phyloP scores from a whole-genome alignment of 1,284 basidiomycete species.

The Boletellus dicymbophilus region DNA sequence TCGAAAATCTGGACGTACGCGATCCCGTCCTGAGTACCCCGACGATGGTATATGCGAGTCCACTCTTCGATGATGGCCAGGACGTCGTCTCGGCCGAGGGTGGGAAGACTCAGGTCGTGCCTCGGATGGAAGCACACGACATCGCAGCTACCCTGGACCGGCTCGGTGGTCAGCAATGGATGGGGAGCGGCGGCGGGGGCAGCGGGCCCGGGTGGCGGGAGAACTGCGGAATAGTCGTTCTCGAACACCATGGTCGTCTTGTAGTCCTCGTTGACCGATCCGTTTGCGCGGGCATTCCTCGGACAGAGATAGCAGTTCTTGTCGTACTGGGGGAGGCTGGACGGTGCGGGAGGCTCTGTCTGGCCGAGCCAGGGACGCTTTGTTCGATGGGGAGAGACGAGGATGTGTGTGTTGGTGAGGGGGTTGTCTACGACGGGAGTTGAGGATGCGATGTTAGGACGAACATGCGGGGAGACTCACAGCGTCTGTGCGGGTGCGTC shows the following conservation, averaged over 20 bases:
- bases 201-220: slow-evolving; percentile 56
- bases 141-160: slow-evolving; percentile 85
- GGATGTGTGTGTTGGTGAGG: slow-evolving; percentile 75
- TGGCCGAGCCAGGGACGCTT: slow-evolving; percentile 88
- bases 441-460: slow-evolving; percentile 5
- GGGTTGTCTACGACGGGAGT: slow-evolving; percentile 67
- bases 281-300: slow-evolving; percentile 81
- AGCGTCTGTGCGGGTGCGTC: slow-evolving; percentile 72
- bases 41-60: slow-evolving; percentile 64
- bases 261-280: slow-evolving; percentile 73
- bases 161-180: slow-evolving; percentile 68
- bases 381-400: slow-evolving; percentile 84
- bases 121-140: slow-evolving; percentile 90
- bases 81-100: slow-evolving; percentile 66
- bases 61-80: slow-evolving; percentile 76
- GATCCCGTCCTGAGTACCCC: slow-evolving; percentile 67
- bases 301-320: slow-evolving; percentile 90
- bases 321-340: slow-evolving; percentile 70
- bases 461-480: slow-evolving; percentile 43
- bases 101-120: slow-evolving; percentile 90
- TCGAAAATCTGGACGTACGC: slow-evolving; percentile 90
- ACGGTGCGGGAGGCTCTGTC: slow-evolving; percentile 63
- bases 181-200: slow-evolving; percentile 50
- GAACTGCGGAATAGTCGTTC: slow-evolving; percentile 88
- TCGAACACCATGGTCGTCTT: slow-evolving; percentile 72